Conservation (phyloP, 768 basidiomycete genomes). For the Piloderma croceum region DNA sequence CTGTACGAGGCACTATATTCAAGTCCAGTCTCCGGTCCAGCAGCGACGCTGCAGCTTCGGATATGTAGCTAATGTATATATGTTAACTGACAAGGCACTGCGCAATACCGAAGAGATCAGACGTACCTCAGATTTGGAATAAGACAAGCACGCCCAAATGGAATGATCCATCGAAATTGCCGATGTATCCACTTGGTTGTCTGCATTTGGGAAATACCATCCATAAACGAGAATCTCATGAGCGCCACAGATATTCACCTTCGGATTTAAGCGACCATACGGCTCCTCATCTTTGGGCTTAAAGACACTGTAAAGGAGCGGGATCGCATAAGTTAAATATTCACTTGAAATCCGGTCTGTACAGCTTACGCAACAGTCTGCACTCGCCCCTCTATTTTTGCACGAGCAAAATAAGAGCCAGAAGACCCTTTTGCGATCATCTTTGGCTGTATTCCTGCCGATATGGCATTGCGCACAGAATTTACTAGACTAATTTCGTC, state of each 20-base stretch:
- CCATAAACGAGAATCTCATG: slow-evolving; percentile 1
- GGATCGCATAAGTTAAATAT: background rate
- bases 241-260: slow-evolving; percentile 42
- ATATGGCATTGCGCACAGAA: slow-evolving; percentile 63
- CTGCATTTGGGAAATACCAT: slow-evolving; percentile 28
- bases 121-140: slow-evolving; percentile 80
- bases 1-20: slow-evolving; percentile 81
- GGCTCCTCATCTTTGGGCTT: slow-evolving; percentile 92
- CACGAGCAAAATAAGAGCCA: slow-evolving; percentile 88
- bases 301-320: slow-evolving; percentile 73
- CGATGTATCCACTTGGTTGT: slow-evolving; percentile 89
- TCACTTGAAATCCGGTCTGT: background rate
- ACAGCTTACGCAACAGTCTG: slow-evolving; percentile 72
- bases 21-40: slow-evolving; percentile 70
- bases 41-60: slow-evolving; percentile 83
- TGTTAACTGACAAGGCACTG: slow-evolving; percentile 1
- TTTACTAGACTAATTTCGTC: slow-evolving; percentile 46
- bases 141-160: slow-evolving; percentile 83
- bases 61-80: slow-evolving; percentile 68
- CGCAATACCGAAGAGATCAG: slow-evolving; percentile 2
- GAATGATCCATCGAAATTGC: slow-evolving; percentile 84
- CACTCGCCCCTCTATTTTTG: slow-evolving; percentile 67
- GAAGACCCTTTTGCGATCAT: slow-evolving; percentile 88
- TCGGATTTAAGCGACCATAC: slow-evolving; percentile 83
- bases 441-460: slow-evolving; percentile 79